phyloP scores from a whole-genome alignment of 371 early-diverging fungal genomes.

The Mucor saturninus region DNA sequence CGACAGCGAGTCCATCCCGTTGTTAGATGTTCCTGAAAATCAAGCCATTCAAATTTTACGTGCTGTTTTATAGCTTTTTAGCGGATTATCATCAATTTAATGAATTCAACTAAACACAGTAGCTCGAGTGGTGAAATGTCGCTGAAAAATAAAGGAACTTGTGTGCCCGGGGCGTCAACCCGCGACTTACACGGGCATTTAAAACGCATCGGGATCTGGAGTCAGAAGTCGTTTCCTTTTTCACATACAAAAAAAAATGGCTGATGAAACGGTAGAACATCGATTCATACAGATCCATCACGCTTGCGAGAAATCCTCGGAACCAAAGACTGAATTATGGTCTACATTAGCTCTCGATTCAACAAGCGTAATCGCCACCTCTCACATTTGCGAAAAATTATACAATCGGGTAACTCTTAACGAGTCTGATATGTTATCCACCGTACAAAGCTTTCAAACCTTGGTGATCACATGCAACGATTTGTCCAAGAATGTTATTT shows the following conservation, averaged over 20 bases:
- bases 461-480: slow-evolving; percentile 28
- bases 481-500: slow-evolving; percentile 23
- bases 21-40: too few species aligned
- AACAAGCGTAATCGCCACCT: slow-evolving; percentile 32
- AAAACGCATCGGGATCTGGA: too few species aligned
- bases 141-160: too few species aligned
- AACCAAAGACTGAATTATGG: slow-evolving; percentile 28
- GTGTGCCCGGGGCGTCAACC: too few species aligned
- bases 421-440: slow-evolving; percentile 11
- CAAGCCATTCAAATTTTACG: too few species aligned
- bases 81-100: too few species aligned
- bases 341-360: slow-evolving; percentile 23
- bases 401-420: slow-evolving; percentile 4
- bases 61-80: too few species aligned
- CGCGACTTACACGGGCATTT: too few species aligned
- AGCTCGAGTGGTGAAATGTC: too few species aligned
- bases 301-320: slow-evolving; percentile 13
- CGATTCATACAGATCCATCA: slow-evolving; percentile 47
- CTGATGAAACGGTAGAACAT: slow-evolving; percentile 29
- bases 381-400: slow-evolving; percentile 43
- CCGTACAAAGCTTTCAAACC: slow-evolving; percentile 36
- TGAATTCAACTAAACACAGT: too few species aligned
- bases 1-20: too few species aligned
- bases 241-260: slow-evolving; percentile 1
- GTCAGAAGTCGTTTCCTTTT: too few species aligned